Base-by-base conservation (phyloP, 208 protist genomes). In the Wallacemonas sp. region DNA sequence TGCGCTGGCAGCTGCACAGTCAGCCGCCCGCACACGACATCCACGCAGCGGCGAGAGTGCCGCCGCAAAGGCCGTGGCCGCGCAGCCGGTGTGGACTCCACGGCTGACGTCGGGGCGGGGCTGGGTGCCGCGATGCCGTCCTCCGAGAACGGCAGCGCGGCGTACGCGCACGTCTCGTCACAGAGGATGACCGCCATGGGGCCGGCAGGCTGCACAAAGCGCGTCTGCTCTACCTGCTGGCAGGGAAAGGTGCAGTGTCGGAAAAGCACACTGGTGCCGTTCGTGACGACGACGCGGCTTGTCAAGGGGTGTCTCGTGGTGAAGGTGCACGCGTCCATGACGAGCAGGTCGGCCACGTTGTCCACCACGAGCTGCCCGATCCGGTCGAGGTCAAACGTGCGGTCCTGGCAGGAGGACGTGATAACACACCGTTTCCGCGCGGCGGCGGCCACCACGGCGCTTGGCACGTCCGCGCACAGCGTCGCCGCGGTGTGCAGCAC, bases 311-410 rank as follows among this genome's bases (percentile, higher is more conserved):
- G 0, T 14, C 10, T 2, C 1, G 66, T 46, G 33, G 62, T 36
- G 71, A 92, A 89, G 12, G 42, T 65, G 61, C 86, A 92, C 39
- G 65, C 55, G 36, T 86, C 76, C 16, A 89, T 64, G 4, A 80
- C 25, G 22, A 89, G 25, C 49, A 92, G 25, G 48, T 82, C 67
- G 23, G 39, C 68, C 5, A 70, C 64, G 1, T 49, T 57, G 38
- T 89, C 71, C 65, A 92, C 74, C 32, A 86, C 85, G 18, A 79
- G 39, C 26, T 77, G 59, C 8, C 81, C 84, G 16, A 63, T 69
- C 18, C 74, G 29, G 52, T 79, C 70, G 14, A 93, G 45, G 45
- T 86, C 55, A 39, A 86, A 81, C 11, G 48, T 57, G 26, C 25
- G 64, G 25, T 28, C 33, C 5, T 5, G 0, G 45, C 28, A 50